A percentile compares a stretch with the other conserved stretches of the same genome.
Conservation (phyloP, 371 early-diverging fungal genomes). For the Mortierella sp. region DNA sequence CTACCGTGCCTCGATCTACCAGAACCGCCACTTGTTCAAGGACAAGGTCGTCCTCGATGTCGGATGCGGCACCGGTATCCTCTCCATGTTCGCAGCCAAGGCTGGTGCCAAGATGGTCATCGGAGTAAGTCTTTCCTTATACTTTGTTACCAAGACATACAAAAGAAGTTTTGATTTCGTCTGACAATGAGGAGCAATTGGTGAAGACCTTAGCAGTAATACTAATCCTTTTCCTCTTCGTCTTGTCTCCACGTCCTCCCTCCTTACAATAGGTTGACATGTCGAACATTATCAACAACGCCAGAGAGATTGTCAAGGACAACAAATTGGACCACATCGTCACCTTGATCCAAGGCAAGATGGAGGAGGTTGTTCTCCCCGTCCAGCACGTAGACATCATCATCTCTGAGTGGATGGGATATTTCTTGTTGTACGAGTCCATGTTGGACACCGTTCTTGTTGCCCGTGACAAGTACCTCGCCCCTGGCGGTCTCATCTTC, state of each 20-base stretch:
- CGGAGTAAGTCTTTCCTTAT: conserved; percentile 70
- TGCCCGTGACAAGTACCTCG: conserved; percentile 95
- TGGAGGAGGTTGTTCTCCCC: conserved; percentile 95
- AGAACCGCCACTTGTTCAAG: conserved; percentile 95
- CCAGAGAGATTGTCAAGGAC: conserved; percentile 90
- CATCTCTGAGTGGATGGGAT: conserved; percentile 99
- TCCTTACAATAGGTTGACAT: conserved; percentile 80
- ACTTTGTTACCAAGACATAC: background rate
- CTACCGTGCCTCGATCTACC: conserved; percentile 93
- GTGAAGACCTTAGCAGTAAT: background rate
- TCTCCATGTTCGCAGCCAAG: conserved; percentile 98
- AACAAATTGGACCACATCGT: conserved; percentile 89
- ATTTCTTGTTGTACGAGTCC: conserved; percentile 97
- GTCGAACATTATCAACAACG: conserved; percentile 96
- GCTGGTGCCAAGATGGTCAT: conserved; percentile 95
- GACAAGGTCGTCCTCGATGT: conserved; percentile 98
- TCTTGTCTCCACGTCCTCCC: background rate
- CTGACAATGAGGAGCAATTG: background rate
- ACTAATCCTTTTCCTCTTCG: background rate
- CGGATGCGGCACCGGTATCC: conserved; percentile 98
- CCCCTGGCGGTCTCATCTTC: conserved; percentile 87
- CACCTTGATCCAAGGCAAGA: conserved; percentile 94
- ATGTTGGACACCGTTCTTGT: conserved; percentile 98
- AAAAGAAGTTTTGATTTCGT: background rate
- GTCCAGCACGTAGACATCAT: conserved; percentile 95